Evolutionary conservation across 2,329 filamentous ascomycete genomes (phyloP), one percentile per base, ranked within the genome.

Genomic region (Ophiostoma ulmi): DNA sequence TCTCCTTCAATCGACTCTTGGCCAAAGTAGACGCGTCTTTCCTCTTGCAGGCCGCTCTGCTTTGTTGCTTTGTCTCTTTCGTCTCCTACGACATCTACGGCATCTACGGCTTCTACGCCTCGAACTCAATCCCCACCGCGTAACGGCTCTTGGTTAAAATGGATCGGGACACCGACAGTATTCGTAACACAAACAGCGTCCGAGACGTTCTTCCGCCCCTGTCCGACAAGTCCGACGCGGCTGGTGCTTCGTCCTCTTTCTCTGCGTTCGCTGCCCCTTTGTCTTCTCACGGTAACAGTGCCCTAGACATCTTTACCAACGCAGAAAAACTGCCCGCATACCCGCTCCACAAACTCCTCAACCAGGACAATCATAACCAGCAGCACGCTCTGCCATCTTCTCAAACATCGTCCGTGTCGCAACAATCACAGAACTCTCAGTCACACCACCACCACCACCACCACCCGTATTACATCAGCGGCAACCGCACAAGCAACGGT

Each of bases 161-260:
- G 75, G 72, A 74, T 65, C 72, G 70, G 55, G 73, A 72, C 61
- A 67, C 67, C 26, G 65, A 52, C 58, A 69, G 69, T 70, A 39
- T 17, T 48, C 66, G 67, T 55, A 64, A 68, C 72, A 44, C 48
- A 61, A 68, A 65, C 39, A 61, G 68, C 35, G 67, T 69, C 35
- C 72, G 74, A 31, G 74, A 74, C 71, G 64, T 74, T 6, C 70
- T 71, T 58, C 72, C 75, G 70, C 74, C 67, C 67, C 70, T 73
- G 55, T 70, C 72, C 48, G 74, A 72, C 73, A 69, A 71, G 31
- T 36, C 65, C 58, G 74, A 76, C 75, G 72, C 74, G 72, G 70
- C 73, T 69, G 72, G 35, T 13, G 36, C 63, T 41, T 13, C 35
- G 17, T 13, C 13, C 20, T 38, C 35, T 41, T 8, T 4, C 2